Conservation (phyloP, 345 rosid genomes). For the Ceriops decandra region DNA sequence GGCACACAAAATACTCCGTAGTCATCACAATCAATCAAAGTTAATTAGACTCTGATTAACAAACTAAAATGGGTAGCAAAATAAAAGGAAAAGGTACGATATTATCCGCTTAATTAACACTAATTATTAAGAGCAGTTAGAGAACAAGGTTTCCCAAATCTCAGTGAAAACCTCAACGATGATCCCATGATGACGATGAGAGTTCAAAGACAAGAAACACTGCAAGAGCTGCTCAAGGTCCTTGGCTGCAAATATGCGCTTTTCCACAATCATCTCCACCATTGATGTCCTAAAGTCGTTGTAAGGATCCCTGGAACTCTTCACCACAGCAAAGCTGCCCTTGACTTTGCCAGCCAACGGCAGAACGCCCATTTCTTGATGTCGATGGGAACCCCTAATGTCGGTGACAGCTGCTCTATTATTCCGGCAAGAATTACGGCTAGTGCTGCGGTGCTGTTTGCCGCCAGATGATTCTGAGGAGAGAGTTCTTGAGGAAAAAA, state of each 20-base stretch:
- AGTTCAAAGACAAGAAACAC: constrained; percentile 69
- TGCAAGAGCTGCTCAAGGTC: constrained; percentile 64
- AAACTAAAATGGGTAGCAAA: neutral
- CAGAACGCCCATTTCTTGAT: constrained; percentile 16
- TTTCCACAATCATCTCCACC: constrained; percentile 88
- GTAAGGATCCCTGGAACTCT: constrained; percentile 64
- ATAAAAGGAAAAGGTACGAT: neutral
- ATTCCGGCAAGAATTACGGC: constrained; percentile 10
- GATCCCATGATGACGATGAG: constrained; percentile 55
- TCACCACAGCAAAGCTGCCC: constrained; percentile 84
- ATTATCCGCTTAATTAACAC: too few species aligned
- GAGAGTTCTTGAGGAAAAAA: constrained; percentile 66
- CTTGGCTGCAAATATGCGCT: constrained; percentile 50
- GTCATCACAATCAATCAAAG: neutral
- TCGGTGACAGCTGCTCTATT: constrained; percentile 1
- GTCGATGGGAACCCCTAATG: neutral
- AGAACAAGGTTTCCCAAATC: constrained; percentile 56
- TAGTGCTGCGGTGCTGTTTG: neutral
- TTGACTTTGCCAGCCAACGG: constrained; percentile 40
- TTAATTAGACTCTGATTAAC: constrained; percentile 9
- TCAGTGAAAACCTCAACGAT: constrained; percentile 66
- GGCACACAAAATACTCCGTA: too few species aligned
- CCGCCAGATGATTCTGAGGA: constrained; percentile 61
- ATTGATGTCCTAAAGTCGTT: constrained; percentile 69
- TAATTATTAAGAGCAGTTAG: neutral